These are phyloP conservation scores for Oldenlandia corymbosa DNA, from an alignment of 257 asterid species.

Conservation along the genomic window DNA sequence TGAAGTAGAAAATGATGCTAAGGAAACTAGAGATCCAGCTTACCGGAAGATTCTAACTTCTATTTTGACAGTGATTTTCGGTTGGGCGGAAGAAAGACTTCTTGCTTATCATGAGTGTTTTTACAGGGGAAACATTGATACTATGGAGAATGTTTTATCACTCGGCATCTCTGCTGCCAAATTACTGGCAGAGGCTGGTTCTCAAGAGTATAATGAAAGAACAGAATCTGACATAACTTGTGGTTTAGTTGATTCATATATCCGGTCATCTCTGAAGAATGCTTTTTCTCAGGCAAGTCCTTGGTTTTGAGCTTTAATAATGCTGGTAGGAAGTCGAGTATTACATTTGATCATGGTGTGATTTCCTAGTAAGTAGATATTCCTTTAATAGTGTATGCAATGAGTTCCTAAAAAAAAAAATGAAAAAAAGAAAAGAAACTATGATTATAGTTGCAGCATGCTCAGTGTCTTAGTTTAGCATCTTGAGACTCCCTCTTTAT, in stretches of 20 bases:
- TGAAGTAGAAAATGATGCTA: conserved; percentile 56
- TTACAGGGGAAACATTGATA: conserved; percentile 62
- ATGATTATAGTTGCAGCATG: too few species aligned
- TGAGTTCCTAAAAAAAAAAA: too few species aligned
- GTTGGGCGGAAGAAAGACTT: conserved; percentile 70
- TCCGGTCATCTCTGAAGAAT: conserved; percentile 66
- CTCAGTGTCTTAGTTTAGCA: too few species aligned
- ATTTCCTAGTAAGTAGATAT: background rate
- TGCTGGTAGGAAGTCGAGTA: background rate
- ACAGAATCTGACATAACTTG: conserved; percentile 47
- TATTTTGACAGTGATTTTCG: conserved; percentile 35
- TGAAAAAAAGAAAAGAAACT: too few species aligned
- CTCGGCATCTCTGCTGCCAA: conserved; percentile 55
- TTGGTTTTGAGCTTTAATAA: conserved; percentile 9
- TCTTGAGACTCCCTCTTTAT: too few species aligned
- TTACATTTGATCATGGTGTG: background rate
- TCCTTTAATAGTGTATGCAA: too few species aligned
- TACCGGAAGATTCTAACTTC: conserved; percentile 50
- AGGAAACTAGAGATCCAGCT: conserved; percentile 36
- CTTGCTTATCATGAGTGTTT: conserved; percentile 55
- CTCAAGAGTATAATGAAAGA: conserved; percentile 35
- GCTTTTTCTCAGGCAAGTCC: conserved; percentile 81
- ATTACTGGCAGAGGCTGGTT: conserved; percentile 37
- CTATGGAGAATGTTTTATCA: conserved; percentile 60
- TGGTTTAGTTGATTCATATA: conserved; percentile 54